These are phyloP conservation scores for Polyrhizophydium stewartii DNA, from an alignment of 371 early-diverging fungal genomes.

Conservation along the genomic window DNA sequence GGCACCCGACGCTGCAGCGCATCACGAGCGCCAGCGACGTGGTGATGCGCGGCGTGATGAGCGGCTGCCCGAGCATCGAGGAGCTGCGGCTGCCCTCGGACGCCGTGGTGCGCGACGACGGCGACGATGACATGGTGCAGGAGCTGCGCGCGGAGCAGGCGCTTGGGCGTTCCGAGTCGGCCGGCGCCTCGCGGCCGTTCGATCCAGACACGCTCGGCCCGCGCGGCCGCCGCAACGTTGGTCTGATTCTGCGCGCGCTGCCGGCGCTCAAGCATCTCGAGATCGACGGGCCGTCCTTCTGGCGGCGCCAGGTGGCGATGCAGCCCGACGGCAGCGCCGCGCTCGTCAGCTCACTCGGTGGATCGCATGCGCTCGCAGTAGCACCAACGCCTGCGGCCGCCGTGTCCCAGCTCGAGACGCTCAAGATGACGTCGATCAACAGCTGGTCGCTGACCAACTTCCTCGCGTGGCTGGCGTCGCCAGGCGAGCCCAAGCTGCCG, in stretches of 20 bases:
- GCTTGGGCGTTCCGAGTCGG: too few species aligned
- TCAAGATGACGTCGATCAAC: neutral
- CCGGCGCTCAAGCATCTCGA: neutral
- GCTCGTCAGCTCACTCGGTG: neutral
- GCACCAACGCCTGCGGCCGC: too few species aligned
- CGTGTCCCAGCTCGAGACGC: neutral
- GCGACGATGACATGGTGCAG: neutral
- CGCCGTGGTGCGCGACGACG: neutral
- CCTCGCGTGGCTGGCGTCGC: neutral
- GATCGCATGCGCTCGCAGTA: too few species aligned
- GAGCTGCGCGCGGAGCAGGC: too few species aligned
- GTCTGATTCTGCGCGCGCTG: neutral
- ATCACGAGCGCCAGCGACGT: neutral
- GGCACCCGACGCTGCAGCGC: neutral
- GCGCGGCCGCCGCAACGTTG: constrained; percentile 1
- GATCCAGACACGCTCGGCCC: neutral
- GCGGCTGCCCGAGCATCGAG: neutral
- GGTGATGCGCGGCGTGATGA: neutral
- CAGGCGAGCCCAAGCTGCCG: neutral
- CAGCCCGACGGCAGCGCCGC: neutral
- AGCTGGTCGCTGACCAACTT: neutral
- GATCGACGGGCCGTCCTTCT: constrained; percentile 1
- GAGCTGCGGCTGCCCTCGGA: neutral
- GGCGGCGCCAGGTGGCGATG: neutral
- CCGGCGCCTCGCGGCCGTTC: neutral